Evolutionary conservation across 2,329 filamentous ascomycete species (phyloP), one percentile per base, ranked within the genome.

Genomic region (Colletotrichum echinochloae): DNA sequence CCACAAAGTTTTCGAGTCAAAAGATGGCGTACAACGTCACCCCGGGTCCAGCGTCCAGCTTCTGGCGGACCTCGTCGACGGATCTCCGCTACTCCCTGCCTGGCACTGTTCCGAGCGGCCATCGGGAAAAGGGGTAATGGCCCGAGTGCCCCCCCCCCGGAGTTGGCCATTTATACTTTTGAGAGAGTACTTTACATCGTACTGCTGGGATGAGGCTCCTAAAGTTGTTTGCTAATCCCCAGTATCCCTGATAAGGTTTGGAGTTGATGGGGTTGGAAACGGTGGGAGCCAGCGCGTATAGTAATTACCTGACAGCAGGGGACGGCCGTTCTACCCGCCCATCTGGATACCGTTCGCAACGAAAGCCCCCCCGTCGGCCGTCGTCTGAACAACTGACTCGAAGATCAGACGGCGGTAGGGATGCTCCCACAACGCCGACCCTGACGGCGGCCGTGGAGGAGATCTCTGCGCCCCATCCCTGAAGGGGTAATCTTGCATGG

Each of bases 381-480:
- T 66, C 66, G 39, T 55, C 55, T 55, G 33, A 51, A 66, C 62
- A 51, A 66, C 62, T 70, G 66, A 66, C 62, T 66, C 66, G 48
- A n/a, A 44, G 54, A 70, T 70, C 41, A 39, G 66, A 70, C 55
- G 61, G 55, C 14, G 11, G 23, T 18, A 61, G 18, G 26, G 59
- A 28, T 26, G n/a, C n/a, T 35, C 30, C 44, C 5, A 16, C 44
- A 14, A 35, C 18, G n/a, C 33, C 41, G 35, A 48, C 57, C 30
- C 14, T 26, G 41, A 46, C 12, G 39, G 30, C 8, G 30, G 30
- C 5, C 12, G 26, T n/a, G 16, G 5, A 30, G 55, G 5, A 20
- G 28, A 26, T 60, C 20, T 48, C 44, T 28, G 57, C 41, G 3
- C 20, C 14, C n/a, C 9, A 49, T 8, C 30, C 44, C 35, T 49